These are phyloP conservation scores for Globisporangium canariense DNA, from an alignment of 352 stramenopile genomes.

Conservation along the genomic window DNA sequence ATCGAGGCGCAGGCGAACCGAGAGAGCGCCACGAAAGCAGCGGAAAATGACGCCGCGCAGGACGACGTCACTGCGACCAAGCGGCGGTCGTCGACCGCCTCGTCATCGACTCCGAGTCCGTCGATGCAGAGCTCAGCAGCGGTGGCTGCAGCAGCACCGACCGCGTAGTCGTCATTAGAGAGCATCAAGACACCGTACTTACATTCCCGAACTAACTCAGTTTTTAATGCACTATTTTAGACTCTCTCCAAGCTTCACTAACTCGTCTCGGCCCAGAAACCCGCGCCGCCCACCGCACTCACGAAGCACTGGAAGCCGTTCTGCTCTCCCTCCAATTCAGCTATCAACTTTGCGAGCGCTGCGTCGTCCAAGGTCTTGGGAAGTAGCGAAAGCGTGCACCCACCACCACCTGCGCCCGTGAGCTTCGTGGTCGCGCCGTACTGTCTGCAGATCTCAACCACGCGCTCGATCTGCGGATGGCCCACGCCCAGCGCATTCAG, in stretches of 20 bases:
- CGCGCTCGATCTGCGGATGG: slow-evolving; percentile 78
- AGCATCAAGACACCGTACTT: neutral
- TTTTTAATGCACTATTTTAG: slow-evolving; percentile 18
- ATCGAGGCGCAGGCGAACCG: slow-evolving; percentile 4
- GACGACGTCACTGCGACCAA: neutral
- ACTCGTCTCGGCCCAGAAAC: slow-evolving; percentile 25
- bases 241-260: neutral
- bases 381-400: slow-evolving; percentile 86
- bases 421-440: slow-evolving; percentile 83
- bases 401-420: slow-evolving; percentile 86
- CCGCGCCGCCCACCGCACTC: slow-evolving; percentile 52
- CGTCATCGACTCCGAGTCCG: slow-evolving; percentile 3
- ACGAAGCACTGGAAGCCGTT: slow-evolving; percentile 56
- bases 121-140: neutral
- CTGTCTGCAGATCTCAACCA: slow-evolving; percentile 51
- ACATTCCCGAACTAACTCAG: neutral
- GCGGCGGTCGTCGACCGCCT: neutral
- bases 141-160: neutral
- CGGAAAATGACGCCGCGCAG: neutral
- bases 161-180: slow-evolving; percentile 3
- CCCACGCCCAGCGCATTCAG: slow-evolving; percentile 80
- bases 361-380: slow-evolving; percentile 34
- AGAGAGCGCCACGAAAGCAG: slow-evolving; percentile 4
- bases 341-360: slow-evolving; percentile 39
- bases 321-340: slow-evolving; percentile 31